Base-by-base conservation (phyloP, 129 eudicot genomes). In the Calendula officinalis region DNA sequence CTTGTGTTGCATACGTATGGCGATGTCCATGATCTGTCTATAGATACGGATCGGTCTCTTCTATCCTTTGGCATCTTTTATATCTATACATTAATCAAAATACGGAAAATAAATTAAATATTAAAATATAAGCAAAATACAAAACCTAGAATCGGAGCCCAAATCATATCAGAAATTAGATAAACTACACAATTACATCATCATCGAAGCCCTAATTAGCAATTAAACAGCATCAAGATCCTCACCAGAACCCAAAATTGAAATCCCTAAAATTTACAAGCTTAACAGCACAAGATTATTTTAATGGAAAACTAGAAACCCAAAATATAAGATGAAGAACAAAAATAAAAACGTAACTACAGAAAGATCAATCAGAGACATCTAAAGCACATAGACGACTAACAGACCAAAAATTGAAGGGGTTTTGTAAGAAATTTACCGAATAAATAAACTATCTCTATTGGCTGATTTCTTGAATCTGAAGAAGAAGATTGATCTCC, bases 41-140 rank as follows among this genome's bases (percentile, higher is more conserved):
- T 76, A 32, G 95, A 90, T 11, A 73, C 74, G 44, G 95, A 78
- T 51, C 95, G 83, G 35, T 84, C 95, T 71, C 95, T 84, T 80
- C 94, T 82, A 57, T 81, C 94, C 73, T 83, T 87, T 7, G 94
- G 94, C 97, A 91, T 91, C 70, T 82, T 79, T 68, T 27, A 59
- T 34, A 43, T 56, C 66, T 45, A 56, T 22, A 49, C 7, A 41
- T 62, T 43, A 41, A 15, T 74, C 54, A 72, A 44, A 66, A 48
- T 37, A 65, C 6, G 16, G 11, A 32, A 40, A 48, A 9, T 65
- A n/a, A 36, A 34, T 14, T 2, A 64, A 5, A 13, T 43, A 64
- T 41, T 15, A 34, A 41, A 7, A 47, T 0, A 16, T 58, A 69
- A 37, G 27, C 6, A 50, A 27, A 34, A 8, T 27, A 46, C 12